These are phyloP conservation scores for Hanseniaspora valbyensis DNA, from an alignment of 805 yeast species.

Conservation along the genomic window DNA sequence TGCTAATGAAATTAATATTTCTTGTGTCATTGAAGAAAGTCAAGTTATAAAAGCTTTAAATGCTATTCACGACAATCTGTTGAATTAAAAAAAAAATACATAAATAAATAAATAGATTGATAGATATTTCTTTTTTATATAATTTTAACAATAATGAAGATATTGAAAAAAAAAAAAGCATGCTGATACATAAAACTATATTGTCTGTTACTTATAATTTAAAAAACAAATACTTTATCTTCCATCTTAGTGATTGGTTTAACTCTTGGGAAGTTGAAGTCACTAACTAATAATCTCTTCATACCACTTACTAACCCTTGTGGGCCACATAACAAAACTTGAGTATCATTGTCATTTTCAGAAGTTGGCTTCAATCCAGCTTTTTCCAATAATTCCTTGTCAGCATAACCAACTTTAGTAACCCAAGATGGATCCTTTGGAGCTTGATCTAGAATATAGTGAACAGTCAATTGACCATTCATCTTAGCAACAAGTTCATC, in stretches of 20 bases:
- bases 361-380: slow-evolving; percentile 51
- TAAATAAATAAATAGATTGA: too few relatives aligned
- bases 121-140: too few relatives aligned
- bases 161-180: neutral
- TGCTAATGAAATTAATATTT: slow-evolving; percentile 92
- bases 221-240: slow-evolving; percentile 83
- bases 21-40: slow-evolving; percentile 78
- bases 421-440: slow-evolving; percentile 51
- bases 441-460: slow-evolving; percentile 63
- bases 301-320: slow-evolving; percentile 82
- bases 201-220: too few relatives aligned
- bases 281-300: slow-evolving; percentile 43
- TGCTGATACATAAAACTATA: too few relatives aligned
- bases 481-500: slow-evolving; percentile 50
- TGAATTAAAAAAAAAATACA: neutral
- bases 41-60: slow-evolving; percentile 79
- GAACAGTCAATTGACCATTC: slow-evolving; percentile 44
- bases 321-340: slow-evolving; percentile 84
- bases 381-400: slow-evolving; percentile 56
- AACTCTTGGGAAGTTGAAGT: slow-evolving; percentile 69
- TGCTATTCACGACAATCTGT: slow-evolving; percentile 67
- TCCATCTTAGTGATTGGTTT: slow-evolving; percentile 81
- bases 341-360: slow-evolving; percentile 34
- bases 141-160: neutral
- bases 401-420: slow-evolving; percentile 71